Base-by-base conservation (phyloP, 352 stramenopile species). In the Blastocystis sp. region DNA sequence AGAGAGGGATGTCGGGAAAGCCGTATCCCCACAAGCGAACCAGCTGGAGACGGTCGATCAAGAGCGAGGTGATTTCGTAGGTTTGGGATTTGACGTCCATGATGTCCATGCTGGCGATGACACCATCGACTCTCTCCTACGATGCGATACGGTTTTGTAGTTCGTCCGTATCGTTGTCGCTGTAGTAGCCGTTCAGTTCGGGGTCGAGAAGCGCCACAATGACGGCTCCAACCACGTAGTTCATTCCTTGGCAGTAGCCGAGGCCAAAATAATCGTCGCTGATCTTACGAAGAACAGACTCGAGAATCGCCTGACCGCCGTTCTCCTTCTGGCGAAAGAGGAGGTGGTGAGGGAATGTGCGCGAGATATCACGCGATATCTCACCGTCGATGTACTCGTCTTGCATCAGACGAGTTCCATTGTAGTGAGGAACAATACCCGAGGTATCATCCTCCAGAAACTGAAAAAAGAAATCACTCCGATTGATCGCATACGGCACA, bases 331-430 rank as follows among this genome's bases (percentile, higher is more conserved):
- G 69, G n/a, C 69, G 69, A 32, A 81, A 81, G 29, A 81, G 48
- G 48, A 81, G 32, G 40, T 81, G 69, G 24, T 81, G 69, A 44
- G 69, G 69, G 63, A 81, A 81, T 9, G 69, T 81, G 2, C 69
- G 69, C 27, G n/a, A 81, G 42, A 81, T 40, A 61, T 81, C 69
- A 48, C 69, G 69, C 3, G 69, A 61, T 29, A 81, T 81, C 53
- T 81, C 69, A 48, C 69, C 69, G 40, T 81, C 69, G 9, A 81
- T 81, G 36, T 81, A 81, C 69, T 81, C 69, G 53, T 81, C 69
- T 32, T 81, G 61, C 69, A 81, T 81, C 21, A 81, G 40, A 18
- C 69, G 69, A 40, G 61, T 42, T 46, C 69, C 69, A 40, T 64
- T 40, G 27, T 81, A 64, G 24, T 81, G 69, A 42, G 69, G 69